These are phyloP conservation scores for Elongisporangium anandrum DNA, from an alignment of 352 stramenopile species.

Conservation along the genomic window DNA sequence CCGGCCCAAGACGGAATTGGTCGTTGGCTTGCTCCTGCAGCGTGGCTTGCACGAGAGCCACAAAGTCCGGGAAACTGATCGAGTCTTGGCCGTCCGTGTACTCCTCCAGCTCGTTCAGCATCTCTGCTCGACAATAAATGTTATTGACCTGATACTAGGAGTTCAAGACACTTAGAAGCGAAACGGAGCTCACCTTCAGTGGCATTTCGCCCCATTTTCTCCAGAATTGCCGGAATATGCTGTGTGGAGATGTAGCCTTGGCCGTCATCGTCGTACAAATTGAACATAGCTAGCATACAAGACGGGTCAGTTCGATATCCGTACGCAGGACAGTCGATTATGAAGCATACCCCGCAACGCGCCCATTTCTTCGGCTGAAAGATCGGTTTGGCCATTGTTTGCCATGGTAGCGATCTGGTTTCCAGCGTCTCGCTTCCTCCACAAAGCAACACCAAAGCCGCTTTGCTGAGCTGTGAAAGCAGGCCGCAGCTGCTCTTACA, in stretches of 20 bases:
- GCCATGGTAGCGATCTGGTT: no score
- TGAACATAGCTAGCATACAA: slow-evolving; percentile 57
- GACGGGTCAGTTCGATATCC: slow-evolving; percentile 5
- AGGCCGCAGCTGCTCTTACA: no score
- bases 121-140: slow-evolving; percentile 21
- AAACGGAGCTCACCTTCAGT: slow-evolving; percentile 74
- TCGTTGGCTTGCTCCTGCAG: slow-evolving; percentile 39
- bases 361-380: slow-evolving; percentile 70
- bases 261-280: slow-evolving; percentile 66
- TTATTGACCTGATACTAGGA: neutral
- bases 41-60: slow-evolving; percentile 45
- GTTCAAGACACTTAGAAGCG: neutral
- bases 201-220: slow-evolving; percentile 64
- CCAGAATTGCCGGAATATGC: slow-evolving; percentile 67
- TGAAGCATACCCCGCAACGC: slow-evolving; percentile 48
- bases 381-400: slow-evolving; percentile 13
- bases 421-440: no score
- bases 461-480: no score
- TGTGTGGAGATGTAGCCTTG: slow-evolving; percentile 55
- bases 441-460: no score
- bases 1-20: slow-evolving; percentile 52
- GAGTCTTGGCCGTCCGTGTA: slow-evolving; percentile 39
- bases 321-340: neutral
- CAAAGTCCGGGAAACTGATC: slow-evolving; percentile 64
- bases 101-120: slow-evolving; percentile 69